These are phyloP conservation scores for Phytophthora idaei DNA, from an alignment of 352 stramenopile species.

Conservation along the genomic window DNA sequence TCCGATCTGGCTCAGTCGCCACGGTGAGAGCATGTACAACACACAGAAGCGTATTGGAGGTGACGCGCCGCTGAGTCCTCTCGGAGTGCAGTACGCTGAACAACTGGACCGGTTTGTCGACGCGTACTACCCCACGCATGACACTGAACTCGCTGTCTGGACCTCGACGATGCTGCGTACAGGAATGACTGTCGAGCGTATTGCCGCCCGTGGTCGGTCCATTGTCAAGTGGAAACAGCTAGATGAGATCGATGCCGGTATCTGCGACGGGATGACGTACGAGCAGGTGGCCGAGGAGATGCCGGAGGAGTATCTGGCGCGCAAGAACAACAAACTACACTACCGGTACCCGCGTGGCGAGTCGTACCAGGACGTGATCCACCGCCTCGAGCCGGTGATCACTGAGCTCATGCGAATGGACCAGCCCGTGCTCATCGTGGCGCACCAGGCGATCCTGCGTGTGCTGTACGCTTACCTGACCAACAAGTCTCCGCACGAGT, in stretches of 20 bases:
- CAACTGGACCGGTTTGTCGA: constrained; percentile 94
- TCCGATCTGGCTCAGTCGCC: constrained; percentile 96
- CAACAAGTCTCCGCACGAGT: constrained; percentile 91
- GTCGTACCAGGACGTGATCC: constrained; percentile 98
- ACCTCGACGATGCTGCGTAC: constrained; percentile 96
- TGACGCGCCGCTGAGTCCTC: constrained; percentile 92
- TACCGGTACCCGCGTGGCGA: constrained; percentile 93
- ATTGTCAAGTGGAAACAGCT: constrained; percentile 92
- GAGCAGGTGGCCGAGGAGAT: constrained; percentile 96
- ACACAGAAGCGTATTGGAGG: constrained; percentile 97
- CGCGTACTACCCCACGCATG: constrained; percentile 79
- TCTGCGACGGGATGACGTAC: constrained; percentile 98
- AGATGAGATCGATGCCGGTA: constrained; percentile 96
- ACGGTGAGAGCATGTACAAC: constrained; percentile 98
- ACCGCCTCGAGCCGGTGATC: constrained; percentile 96
- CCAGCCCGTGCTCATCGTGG: constrained; percentile 93
- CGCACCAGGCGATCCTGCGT: constrained; percentile 95
- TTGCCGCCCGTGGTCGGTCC: constrained; percentile 56
- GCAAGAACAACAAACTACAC: constrained; percentile 92
- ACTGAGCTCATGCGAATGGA: constrained; percentile 97
- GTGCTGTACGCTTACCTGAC: constrained; percentile 97
- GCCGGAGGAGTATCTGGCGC: constrained; percentile 93
- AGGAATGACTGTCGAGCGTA: constrained; percentile 94
- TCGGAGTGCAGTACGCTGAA: constrained; percentile 93
- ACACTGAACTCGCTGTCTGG: constrained; percentile 92